Evolutionary conservation across 1,139 yeast species (phyloP), one percentile per base, ranked within the genome.

Genomic region (Sugiyamaella pinicola): DNA sequence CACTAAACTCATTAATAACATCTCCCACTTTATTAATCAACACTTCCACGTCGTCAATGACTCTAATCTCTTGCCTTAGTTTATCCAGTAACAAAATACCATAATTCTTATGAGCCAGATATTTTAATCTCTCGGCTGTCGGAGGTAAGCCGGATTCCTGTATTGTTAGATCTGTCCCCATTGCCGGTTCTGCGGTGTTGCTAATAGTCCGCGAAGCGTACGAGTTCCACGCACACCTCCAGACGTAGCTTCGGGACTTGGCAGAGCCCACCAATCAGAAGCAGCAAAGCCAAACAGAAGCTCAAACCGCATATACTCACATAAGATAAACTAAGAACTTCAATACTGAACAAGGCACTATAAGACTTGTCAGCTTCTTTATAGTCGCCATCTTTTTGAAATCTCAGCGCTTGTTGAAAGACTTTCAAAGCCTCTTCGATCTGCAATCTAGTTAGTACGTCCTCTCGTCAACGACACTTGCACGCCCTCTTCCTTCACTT

Each of bases 361-460:
- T 90, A 93, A 18, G 74, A 69, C 1, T 64, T 63, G 47, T 77
- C 78, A 0, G 97, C 85, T 2, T 72, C 75, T 0, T 67, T 69
- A 54, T 76, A 77, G 2, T 79, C 66, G 4, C 74, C 71, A 0
- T 72, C 66, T 58, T 82, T 81, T 58, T 93, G 95, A 10, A 73
- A 72, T 10, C 70, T 68, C 37, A 95, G 72, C 0, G 96, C 96
- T 26, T 72, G 70, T 61, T 89, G 90, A 66, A 86, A 89, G 13
- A 83, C 71, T 61, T 82, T 82, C 67, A 86, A 85, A 2, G 96
- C 96, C 64, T 86, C 87, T 69, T 95, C 99, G 15, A 93, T 83
- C 74, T 89, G 82, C 3, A 19, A 26, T n/a, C n/a, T 17, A n/a
- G 49, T 44, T 47, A 41, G 29, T 29, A 19, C 28, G 4, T 15